These are phyloP conservation scores for Oryza australiensis DNA, from an alignment of 176 grass and related monocot species.

Conservation along the genomic window DNA sequence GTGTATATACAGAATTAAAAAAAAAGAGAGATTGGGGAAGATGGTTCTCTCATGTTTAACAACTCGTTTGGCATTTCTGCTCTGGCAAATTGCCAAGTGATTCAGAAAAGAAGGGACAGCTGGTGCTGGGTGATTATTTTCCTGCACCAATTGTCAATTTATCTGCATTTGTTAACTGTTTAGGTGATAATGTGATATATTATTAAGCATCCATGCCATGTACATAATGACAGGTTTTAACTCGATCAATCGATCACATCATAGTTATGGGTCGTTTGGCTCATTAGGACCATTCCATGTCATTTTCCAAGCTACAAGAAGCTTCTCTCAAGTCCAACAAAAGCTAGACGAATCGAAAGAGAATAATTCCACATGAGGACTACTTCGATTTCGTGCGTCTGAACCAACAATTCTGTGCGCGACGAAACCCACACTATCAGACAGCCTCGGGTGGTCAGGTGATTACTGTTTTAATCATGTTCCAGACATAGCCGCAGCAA, in stretches of 20 bases:
- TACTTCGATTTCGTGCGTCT: too few relatives aligned
- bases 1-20: conserved; percentile 46
- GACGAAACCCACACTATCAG: too few relatives aligned
- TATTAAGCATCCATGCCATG: not conserved
- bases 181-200: not conserved
- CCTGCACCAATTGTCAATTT: not conserved
- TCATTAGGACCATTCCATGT: not conserved
- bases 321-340: too few relatives aligned
- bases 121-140: not conserved
- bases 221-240: not conserved
- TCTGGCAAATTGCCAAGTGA: conserved; percentile 43
- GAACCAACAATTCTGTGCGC: not conserved
- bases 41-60: conserved; percentile 21
- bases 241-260: not conserved
- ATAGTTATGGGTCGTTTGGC: not conserved
- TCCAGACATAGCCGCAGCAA: not conserved
- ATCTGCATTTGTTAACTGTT: not conserved
- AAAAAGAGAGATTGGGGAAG: not conserved
- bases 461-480: not conserved
- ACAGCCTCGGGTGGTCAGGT: not conserved
- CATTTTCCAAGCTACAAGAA: not conserved
- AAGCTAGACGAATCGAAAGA: not conserved
- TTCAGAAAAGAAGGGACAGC: not conserved
- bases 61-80: conserved; percentile 17
- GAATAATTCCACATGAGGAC: not conserved